Conservation (phyloP, 2,329 filamentous ascomycete species). For the Arthrobotrys sphaeroides region DNA sequence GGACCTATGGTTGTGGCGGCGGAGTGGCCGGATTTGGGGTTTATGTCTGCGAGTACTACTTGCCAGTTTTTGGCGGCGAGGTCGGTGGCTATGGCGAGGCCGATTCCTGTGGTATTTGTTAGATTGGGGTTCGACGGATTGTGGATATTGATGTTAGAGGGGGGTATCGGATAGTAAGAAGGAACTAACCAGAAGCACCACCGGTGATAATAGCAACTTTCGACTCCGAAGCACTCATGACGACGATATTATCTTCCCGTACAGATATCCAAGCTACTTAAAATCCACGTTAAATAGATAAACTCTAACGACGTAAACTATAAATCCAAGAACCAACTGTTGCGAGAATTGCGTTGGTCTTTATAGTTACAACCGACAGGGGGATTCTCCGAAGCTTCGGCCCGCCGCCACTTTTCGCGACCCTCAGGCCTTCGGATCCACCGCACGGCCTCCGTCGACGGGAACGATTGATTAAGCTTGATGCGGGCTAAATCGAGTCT, state of each 20-base stretch:
- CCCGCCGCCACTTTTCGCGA: not conserved
- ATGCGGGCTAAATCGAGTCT: no score
- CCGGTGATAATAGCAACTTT: conserved; percentile 64
- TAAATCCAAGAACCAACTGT: not conserved
- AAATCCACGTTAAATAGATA: no score
- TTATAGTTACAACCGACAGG: conserved; percentile 4
- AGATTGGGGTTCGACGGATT: no score
- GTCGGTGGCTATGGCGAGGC: conserved; percentile 63
- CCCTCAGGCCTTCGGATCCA: conserved; percentile 27
- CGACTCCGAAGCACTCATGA: conserved; percentile 6
- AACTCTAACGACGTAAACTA: no score
- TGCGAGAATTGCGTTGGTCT: conserved; percentile 11
- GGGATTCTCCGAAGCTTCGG: conserved; percentile 47
- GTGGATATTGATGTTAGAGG: no score
- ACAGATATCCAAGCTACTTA: no score
- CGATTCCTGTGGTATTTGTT: conserved; percentile 58
- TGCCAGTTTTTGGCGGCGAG: conserved; percentile 61
- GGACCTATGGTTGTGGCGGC: conserved; percentile 43
- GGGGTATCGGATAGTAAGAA: no score
- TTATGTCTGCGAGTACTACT: conserved; percentile 64
- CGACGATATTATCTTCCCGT: not conserved
- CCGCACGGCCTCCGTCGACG: not conserved
- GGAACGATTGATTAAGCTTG: no score
- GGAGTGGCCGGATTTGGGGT: conserved; percentile 56
- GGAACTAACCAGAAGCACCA: conserved; percentile 61